phyloP scores from a whole-genome alignment of 2,329 filamentous ascomycete genomes.

The Ophiostoma ips region DNA sequence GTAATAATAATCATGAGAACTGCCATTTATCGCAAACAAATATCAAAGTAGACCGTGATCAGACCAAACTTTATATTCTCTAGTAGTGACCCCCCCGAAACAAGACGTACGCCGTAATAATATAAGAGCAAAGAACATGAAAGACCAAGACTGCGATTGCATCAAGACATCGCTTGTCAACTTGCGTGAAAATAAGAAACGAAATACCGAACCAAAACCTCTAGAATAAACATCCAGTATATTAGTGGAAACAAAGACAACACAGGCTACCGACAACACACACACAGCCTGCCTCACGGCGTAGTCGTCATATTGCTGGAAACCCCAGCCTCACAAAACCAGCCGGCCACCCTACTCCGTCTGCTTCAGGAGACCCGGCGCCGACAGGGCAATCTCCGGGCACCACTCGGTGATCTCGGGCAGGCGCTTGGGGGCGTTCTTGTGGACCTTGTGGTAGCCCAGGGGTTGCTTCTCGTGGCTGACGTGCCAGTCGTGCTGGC shows the following conservation, averaged over 20 bases:
- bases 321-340: not conserved
- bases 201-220: not conserved
- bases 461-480: slow-evolving; percentile 13
- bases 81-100: not conserved
- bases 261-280: not conserved
- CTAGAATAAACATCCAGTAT: not conserved
- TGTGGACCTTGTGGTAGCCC: slow-evolving; percentile 17
- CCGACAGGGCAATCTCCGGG: slow-evolving; percentile 15
- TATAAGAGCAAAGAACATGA: not conserved
- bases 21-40: no score
- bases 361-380: slow-evolving; percentile 11
- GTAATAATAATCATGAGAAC: no score
- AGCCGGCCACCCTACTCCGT: not conserved
- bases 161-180: no score
- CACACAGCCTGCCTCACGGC: not conserved
- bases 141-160: no score
- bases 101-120: not conserved
- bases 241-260: not conserved
- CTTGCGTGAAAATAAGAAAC: no score
- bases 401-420: slow-evolving; percentile 15
- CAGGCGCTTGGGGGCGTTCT: slow-evolving; percentile 8
- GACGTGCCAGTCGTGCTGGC: slow-evolving; percentile 15
- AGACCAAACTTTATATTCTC: no score
- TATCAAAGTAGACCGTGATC: no score
- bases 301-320: no score